Evolutionary conservation across 108 stramenopile species (phyloP).

Genomic region (Chaetoceros tenuissimus): DNA sequence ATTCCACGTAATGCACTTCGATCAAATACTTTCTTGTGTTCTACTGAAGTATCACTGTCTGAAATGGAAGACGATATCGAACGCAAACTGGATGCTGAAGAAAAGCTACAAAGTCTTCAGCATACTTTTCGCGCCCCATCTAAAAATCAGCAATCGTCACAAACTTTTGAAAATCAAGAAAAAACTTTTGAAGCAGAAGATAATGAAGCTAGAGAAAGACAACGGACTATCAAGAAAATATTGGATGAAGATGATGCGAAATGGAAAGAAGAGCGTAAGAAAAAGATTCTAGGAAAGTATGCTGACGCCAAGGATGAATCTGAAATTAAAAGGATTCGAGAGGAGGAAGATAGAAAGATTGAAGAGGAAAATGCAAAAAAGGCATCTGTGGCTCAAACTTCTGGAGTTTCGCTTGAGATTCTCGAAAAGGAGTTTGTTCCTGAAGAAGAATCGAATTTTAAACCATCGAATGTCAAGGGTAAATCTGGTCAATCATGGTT

Average conservation of each 20-base stretch:
- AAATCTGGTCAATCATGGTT: slow-evolving; percentile 39
- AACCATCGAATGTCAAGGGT: slow-evolving; percentile 15
- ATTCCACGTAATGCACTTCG: no score
- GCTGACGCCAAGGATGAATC: slow-evolving; percentile 43
- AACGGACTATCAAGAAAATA: slow-evolving; percentile 27
- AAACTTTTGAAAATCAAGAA: slow-evolving; percentile 16
- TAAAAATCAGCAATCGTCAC: slow-evolving; percentile 17
- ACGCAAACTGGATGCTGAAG: slow-evolving; percentile 11
- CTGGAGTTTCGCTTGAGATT: slow-evolving; percentile 46
- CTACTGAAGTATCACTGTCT: not conserved
- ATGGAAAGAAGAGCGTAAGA: slow-evolving; percentile 51
- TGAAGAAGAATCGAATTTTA: slow-evolving; percentile 28
- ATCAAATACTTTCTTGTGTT: no score
- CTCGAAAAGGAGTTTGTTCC: slow-evolving; percentile 24
- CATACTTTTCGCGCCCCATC: not conserved
- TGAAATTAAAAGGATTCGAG: slow-evolving; percentile 38
- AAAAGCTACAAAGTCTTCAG: not conserved
- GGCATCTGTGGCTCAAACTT: slow-evolving; percentile 31
- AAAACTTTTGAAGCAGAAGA: slow-evolving; percentile 33
- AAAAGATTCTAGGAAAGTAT: slow-evolving; percentile 55
- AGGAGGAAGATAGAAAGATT: slow-evolving; percentile 33
- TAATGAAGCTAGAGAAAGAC: slow-evolving; percentile 6
- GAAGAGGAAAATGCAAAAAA: slow-evolving; percentile 41
- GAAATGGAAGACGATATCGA: slow-evolving; percentile 5
- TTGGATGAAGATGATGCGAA: slow-evolving; percentile 51